phyloP scores from a whole-genome alignment of 805 yeast species.

The Hanseniaspora singularis region DNA sequence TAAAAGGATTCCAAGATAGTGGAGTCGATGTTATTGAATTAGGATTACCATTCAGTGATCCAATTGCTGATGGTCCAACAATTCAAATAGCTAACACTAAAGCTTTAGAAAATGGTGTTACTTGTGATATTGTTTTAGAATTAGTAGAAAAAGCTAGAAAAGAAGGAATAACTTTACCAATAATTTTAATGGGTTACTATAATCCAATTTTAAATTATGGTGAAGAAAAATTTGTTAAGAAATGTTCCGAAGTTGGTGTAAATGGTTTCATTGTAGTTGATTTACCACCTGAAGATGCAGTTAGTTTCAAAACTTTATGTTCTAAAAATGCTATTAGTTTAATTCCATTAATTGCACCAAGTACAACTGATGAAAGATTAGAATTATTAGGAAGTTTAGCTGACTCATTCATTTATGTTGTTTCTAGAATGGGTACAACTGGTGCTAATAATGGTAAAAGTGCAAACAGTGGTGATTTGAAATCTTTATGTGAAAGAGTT shows the following conservation, averaged over 20 bases:
- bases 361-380: conserved; percentile 84
- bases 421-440: conserved; percentile 95
- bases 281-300: conserved; percentile 95
- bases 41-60: conserved; percentile 95
- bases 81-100: conserved; percentile 76
- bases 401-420: conserved; percentile 91
- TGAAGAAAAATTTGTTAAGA: conserved; percentile 68
- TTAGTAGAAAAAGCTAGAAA: conserved; percentile 63
- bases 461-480: conserved; percentile 46
- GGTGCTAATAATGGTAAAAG: conserved; percentile 57
- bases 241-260: conserved; percentile 79
- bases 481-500: conserved; percentile 59
- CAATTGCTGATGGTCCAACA: conserved; percentile 97
- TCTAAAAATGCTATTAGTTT: conserved; percentile 59
- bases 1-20: conserved; percentile 82
- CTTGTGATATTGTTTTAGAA: conserved; percentile 56
- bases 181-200: conserved; percentile 93
- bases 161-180: conserved; percentile 77
- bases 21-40: conserved; percentile 92
- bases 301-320: conserved; percentile 67
- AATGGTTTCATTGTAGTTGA: conserved; percentile 92
- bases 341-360: conserved; percentile 92
- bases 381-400: conserved; percentile 61
- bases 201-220: conserved; percentile 88
- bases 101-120: conserved; percentile 77